Conservation (phyloP, 2,329 filamentous ascomycete species). For the Fusarium tupiense region DNA sequence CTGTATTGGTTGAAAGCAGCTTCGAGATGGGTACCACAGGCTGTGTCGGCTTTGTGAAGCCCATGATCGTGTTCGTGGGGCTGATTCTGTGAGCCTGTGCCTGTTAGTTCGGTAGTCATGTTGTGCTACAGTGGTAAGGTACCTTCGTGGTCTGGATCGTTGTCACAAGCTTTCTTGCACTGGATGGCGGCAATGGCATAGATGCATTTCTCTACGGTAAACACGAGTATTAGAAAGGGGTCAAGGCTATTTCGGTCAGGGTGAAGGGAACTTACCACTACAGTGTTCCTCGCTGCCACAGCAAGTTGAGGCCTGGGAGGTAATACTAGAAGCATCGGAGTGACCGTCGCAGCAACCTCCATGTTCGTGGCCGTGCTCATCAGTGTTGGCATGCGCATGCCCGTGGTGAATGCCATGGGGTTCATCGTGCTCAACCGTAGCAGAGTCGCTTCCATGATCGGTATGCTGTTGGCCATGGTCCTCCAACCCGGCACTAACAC, state of each 20-base stretch:
- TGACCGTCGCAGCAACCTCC: not conserved
- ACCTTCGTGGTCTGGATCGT: constrained; percentile 17
- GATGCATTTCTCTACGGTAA: constrained; percentile 17
- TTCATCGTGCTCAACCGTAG: not conserved
- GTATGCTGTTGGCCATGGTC: not conserved
- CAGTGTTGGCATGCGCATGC: too few species aligned
- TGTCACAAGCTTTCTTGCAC: constrained; percentile 17
- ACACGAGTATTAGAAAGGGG: accelerated
- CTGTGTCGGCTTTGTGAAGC: constrained; percentile 16
- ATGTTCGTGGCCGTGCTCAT: not conserved
- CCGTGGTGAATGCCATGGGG: too few species aligned
- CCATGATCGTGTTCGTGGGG: constrained; percentile 2
- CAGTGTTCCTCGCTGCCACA: constrained; percentile 11
- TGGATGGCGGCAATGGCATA: constrained; percentile 13
- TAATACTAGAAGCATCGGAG: not conserved
- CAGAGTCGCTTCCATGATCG: accelerated
- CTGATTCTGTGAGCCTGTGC: not conserved
- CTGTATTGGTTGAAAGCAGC: constrained; percentile 49
- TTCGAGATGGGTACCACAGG: constrained; percentile 47
- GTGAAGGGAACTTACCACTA: not conserved
- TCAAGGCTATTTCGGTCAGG: accelerated
- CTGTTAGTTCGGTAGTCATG: accelerated
- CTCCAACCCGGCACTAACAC: not conserved
- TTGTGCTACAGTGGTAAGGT: accelerated
- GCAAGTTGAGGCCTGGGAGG: not conserved